Evolutionary conservation across 2,329 filamentous ascomycete species (phyloP), one percentile per base, ranked within the genome.

Genomic region (Claviceps sp.): DNA sequence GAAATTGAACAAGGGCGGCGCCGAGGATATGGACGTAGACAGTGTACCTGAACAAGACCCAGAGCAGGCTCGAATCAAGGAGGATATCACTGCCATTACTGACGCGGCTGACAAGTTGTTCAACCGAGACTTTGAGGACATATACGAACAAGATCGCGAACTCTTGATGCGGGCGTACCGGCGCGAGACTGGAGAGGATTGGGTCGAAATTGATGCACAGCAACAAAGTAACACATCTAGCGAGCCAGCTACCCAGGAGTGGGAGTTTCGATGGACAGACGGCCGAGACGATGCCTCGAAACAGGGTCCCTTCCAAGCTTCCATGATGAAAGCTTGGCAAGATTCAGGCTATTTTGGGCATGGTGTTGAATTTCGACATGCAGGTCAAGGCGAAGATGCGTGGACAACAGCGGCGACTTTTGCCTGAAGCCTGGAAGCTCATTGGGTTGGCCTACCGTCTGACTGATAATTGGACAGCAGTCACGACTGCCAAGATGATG

Each of bases 231-330:
- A 56, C 22, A 24, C 46, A 22, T n/a, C 56, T 52, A 53, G 60
- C 56, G 55, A 57, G 43, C 39, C 54, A 43, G 50, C 10, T 34
- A 10, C 54, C 40, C 58, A 56, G 17, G 63, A 60, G 59, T 98
- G 91, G 90, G 87, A 97, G 67, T 98, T 89, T 65, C 79, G 88
- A 54, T 98, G 93, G 93, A 84, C 82, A 41, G 89, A 95, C 65
- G 88, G 87, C 17, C 77, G 89, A 42, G 91, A 95, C 62, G 85
- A 81, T 30, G 87, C 80, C 11, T 77, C 80, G 47, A 78, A 79
- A 53, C 89, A 98, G 66, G 93, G 93, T 0, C 91, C 93, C 0
- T 98, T 89, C 65, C 89, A 96, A 63, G 80, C 77, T 7, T 66
- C 76, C 5, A 91, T 85, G 40, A 97, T 98, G 93, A 80, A 82